Evolutionary conservation across 192 early-diverging fungal species (phyloP), one percentile per base, ranked within the genome.

Genomic region (Coemansia sp.): DNA sequence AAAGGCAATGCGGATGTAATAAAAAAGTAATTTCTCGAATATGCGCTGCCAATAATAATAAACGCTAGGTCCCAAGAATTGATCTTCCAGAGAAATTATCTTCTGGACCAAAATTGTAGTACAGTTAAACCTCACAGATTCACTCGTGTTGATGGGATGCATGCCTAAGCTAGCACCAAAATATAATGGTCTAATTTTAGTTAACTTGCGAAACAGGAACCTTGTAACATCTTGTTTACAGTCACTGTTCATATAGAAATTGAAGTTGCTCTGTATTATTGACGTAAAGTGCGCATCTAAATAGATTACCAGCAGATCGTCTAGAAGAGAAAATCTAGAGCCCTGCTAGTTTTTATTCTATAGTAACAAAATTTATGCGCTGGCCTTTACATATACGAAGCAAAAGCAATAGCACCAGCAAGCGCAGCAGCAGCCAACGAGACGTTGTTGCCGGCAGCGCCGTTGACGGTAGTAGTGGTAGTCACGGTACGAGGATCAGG

Each of bases 361-460:
- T 30, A n/a, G n/a, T 44, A 44, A 44, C 12, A 44, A 16, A 44
- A 44, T 16, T 16, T 44, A 44, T 44, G 38, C 38, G 14, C 38
- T 14, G 7, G 38, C 14, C 14, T 18, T 66, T 58, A 79, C 38
- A 79, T 79, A 57, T 73, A 79, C 24, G 71, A 73, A 47, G 77
- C 77, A 68, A 79, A 70, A 32, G 68, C 77, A 9, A 79, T 54
- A 7, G 77, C 68, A 24, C 77, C 77, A 3, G 77, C 71, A 28
- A 80, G 71, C 26, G 77, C 77, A 28, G 77, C 77, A 38, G 71
- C 77, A 18, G 77, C 77, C 24, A 80, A 52, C 32, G 77, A 80
- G 16, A 60, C 60, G 41, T 69, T 65, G 68, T 80, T 80, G 47
- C 44, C 61, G 19, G 47, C 49, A 22, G 77, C 77, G 28, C 71